Evolutionary conservation across 805 yeast genomes (phyloP), one percentile per base, ranked within the genome.

Genomic region (Kodamaea jinghongensis): DNA sequence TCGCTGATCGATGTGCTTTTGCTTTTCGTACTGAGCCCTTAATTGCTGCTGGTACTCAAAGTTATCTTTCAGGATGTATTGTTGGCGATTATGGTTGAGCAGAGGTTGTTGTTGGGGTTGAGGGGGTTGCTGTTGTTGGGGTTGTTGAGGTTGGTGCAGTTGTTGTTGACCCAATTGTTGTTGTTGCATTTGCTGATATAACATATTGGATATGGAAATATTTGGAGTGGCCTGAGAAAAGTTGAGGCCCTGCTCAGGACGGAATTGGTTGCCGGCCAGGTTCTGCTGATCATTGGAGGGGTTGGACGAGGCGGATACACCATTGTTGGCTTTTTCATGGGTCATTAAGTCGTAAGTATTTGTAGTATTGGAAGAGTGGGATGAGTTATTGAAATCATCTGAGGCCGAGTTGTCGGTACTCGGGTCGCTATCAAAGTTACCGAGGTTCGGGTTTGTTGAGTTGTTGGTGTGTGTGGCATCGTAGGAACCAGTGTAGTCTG

Each of bases 221-320:
- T 37, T 43, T 11, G 55, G 45, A 12, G 50, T 42, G 7, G 48
- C 49, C 17, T 47, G 44, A n/a, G 51, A 36, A 31, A 57, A 58
- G 39, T 46, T 55, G 17, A 58, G 48, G 14, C 60, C 58, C 42
- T 54, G 56, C 16, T 55, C 58, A 3, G 60, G 61, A 22, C 51
- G 51, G 44, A 57, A 58, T 26, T 56, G 62, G 41, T 50, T 50
- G 10, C 53, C 49, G 5, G 51, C 33, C 5, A 42, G 30, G 12
- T 14, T 28, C 26, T 11, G 34, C 37, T n/a, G 41, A 16, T 28
- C 34, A 16, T 14, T 27, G n/a, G 36, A 11, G 13, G 37, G 25
- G 7, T 22, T 22, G 4, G 37, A 12, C 10, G 35, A 6, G 4
- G 16, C 35, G 11, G 17, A 20, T 20, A 20, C 23, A 17, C 20